Conservation (phyloP, 2,329 filamentous ascomycete genomes). For the Rasamsonia emersonii region DNA sequence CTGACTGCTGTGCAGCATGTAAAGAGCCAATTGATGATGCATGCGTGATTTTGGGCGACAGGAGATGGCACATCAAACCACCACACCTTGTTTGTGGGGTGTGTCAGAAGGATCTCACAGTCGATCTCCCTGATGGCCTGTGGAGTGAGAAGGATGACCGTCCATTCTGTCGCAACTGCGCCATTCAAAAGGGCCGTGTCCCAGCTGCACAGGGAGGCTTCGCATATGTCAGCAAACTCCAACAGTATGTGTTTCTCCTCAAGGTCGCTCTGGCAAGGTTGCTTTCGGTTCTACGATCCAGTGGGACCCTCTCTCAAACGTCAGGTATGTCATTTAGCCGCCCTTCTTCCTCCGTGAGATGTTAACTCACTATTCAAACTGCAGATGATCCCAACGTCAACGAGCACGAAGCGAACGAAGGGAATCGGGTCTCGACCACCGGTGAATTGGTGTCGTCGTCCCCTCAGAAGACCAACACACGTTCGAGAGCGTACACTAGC, state of each 20-base stretch:
- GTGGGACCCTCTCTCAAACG: conserved; percentile 67
- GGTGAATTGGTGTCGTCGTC: conserved; percentile 40
- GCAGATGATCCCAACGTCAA: conserved; percentile 60
- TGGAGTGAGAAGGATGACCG: conserved; percentile 61
- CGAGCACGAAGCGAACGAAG: conserved; percentile 59
- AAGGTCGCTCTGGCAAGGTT: conserved; percentile 84
- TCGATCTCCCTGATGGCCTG: conserved; percentile 59
- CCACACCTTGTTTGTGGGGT: conserved; percentile 60
- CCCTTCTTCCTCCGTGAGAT: conserved; percentile 8
- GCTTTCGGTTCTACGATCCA: conserved; percentile 75
- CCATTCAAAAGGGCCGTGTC: conserved; percentile 38
- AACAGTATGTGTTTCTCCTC: conserved; percentile 90
- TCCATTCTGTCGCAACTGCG: conserved; percentile 64
- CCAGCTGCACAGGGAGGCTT: conserved; percentile 56
- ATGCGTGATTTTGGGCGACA: conserved; percentile 66
- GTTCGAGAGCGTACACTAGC: conserved; percentile 66
- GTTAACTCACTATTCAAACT: conserved; percentile 6
- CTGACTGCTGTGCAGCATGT: conserved; percentile 77
- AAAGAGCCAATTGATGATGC: conserved; percentile 89
- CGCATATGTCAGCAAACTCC: conserved; percentile 70
- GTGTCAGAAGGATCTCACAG: conserved; percentile 66
- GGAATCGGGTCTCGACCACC: conserved; percentile 46
- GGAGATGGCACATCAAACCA: conserved; percentile 68
- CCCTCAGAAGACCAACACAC: conserved; percentile 55
- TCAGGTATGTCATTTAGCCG: conserved; percentile 41